Conservation (phyloP, 2,329 filamentous ascomycete species). For the Metarhizium sp. region DNA sequence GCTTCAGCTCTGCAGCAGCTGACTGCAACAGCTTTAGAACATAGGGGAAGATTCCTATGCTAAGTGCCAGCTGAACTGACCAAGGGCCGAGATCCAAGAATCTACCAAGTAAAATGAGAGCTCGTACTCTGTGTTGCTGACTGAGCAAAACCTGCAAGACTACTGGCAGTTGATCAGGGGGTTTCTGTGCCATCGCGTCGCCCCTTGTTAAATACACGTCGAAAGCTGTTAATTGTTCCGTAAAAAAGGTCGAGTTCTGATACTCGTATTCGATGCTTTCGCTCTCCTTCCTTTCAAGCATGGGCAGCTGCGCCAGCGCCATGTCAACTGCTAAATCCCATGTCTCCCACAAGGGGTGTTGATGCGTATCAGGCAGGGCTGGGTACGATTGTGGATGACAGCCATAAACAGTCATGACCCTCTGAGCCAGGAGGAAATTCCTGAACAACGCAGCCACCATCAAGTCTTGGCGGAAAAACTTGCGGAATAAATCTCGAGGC, state of each 20-base stretch:
- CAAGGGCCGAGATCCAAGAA: constrained; percentile 94
- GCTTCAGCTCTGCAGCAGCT: constrained; percentile 86
- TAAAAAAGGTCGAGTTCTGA: constrained; percentile 90
- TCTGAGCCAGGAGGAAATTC: constrained; percentile 89
- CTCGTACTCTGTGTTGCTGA: constrained; percentile 85
- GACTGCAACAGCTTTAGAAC: constrained; percentile 96
- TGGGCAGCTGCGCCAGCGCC: constrained; percentile 80
- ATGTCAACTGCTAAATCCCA: constrained; percentile 97
- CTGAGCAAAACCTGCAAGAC: constrained; percentile 92
- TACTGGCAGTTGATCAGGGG: constrained; percentile 90
- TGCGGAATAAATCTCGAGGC: constrained; percentile 83
- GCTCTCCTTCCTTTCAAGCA: constrained; percentile 69
- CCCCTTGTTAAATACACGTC: constrained; percentile 86
- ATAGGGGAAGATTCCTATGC: constrained; percentile 97
- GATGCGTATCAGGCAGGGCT: constrained; percentile 84
- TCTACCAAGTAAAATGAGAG: constrained; percentile 81
- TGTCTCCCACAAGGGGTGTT: constrained; percentile 91
- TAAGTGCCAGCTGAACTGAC: constrained; percentile 96
- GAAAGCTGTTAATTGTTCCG: constrained; percentile 93
- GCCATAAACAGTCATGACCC: constrained; percentile 93
- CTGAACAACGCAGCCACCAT: constrained; percentile 98
- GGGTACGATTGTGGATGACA: constrained; percentile 92
- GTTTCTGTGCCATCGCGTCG: constrained; percentile 70
- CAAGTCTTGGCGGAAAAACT: constrained; percentile 91
- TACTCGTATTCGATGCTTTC: constrained; percentile 79